A percentile compares a stretch with the other conserved stretches of the same genome.
Conservation (phyloP, 495 filamentous ascomycete genomes). For the Daldinia grandis region DNA sequence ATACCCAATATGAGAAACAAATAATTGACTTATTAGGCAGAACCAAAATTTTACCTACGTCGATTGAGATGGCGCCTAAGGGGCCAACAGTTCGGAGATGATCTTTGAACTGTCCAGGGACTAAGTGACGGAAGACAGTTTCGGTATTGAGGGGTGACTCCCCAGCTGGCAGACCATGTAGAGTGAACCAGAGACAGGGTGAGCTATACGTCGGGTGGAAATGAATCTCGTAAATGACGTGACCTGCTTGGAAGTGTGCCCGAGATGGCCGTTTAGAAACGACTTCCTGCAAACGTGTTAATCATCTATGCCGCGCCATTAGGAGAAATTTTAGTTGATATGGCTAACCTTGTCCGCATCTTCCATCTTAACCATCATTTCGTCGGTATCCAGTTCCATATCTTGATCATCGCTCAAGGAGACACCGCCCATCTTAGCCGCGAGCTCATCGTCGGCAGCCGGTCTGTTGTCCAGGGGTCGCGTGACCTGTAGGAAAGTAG, state of each 20-base stretch:
- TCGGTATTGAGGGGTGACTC: constrained; percentile 63
- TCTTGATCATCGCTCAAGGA: constrained; percentile 39
- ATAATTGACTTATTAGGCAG: constrained; percentile 57
- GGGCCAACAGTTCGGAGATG: constrained; percentile 66
- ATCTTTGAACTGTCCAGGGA: constrained; percentile 68
- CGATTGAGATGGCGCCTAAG: constrained; percentile 79
- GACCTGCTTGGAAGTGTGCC: constrained; percentile 56
- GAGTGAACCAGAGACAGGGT: constrained; percentile 67
- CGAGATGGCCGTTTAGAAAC: constrained; percentile 29
- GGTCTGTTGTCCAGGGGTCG: constrained; percentile 53
- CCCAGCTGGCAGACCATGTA: constrained; percentile 55
- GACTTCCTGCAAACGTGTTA: constrained; percentile 50
- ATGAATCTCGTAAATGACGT: constrained; percentile 70
- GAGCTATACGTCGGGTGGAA: constrained; percentile 65
- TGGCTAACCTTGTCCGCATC: constrained; percentile 55
- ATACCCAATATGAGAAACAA: constrained; percentile 45
- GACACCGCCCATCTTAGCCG: constrained; percentile 49
- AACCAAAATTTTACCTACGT: constrained; percentile 64
- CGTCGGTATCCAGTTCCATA: constrained; percentile 32
- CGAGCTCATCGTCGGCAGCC: constrained; percentile 53
- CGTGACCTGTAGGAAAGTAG: constrained; percentile 59
- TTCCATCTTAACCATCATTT: constrained; percentile 55
- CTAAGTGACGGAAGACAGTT: constrained; percentile 71
- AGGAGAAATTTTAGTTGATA: constrained; percentile 30
- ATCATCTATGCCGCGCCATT: constrained; percentile 42